phyloP scores from a whole-genome alignment of 2,329 filamentous ascomycete genomes.

The Aspergillus versicolor region DNA sequence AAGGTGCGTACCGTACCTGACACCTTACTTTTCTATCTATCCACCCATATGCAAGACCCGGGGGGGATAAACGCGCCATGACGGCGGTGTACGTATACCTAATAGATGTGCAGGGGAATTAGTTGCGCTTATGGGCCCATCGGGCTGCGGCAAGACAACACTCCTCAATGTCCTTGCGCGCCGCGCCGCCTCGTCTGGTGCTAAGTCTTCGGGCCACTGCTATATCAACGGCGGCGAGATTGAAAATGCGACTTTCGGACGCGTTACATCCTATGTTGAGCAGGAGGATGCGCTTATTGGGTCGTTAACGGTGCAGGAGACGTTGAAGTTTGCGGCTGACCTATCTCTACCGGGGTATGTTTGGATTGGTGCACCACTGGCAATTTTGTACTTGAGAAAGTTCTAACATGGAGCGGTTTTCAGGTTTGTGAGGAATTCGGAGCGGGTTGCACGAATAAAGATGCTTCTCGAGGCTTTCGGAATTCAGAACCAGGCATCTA shows the following conservation, averaged over 20 bases:
- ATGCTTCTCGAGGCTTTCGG: constrained; percentile 71
- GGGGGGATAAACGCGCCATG: background rate
- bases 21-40: background rate
- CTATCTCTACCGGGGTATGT: constrained; percentile 61
- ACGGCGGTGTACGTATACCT: background rate
- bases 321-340: constrained; percentile 72
- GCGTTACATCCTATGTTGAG: constrained; percentile 76
- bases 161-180: constrained; percentile 76
- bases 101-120: constrained; percentile 57
- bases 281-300: constrained; percentile 85
- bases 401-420: background rate
- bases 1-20: constrained; percentile 45
- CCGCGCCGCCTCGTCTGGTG: constrained; percentile 54
- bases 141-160: constrained; percentile 75
- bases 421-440: constrained; percentile 53
- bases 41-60: background rate
- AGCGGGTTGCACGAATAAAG: constrained; percentile 63
- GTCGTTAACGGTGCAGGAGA: constrained; percentile 76
- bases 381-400: background rate
- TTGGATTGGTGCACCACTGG: constrained; percentile 16
- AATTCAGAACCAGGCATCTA: constrained; percentile 65
- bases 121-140: constrained; percentile 79
- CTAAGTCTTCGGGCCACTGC: constrained; percentile 54
- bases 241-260: constrained; percentile 57
- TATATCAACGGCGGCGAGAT: constrained; percentile 63